Percentiles rank a stretch among this genome's conserved stretches.
These are phyloP conservation scores for Alternaria gansuensis DNA, from an alignment of 2,329 filamentous ascomycete species.

Conservation along the genomic window DNA sequence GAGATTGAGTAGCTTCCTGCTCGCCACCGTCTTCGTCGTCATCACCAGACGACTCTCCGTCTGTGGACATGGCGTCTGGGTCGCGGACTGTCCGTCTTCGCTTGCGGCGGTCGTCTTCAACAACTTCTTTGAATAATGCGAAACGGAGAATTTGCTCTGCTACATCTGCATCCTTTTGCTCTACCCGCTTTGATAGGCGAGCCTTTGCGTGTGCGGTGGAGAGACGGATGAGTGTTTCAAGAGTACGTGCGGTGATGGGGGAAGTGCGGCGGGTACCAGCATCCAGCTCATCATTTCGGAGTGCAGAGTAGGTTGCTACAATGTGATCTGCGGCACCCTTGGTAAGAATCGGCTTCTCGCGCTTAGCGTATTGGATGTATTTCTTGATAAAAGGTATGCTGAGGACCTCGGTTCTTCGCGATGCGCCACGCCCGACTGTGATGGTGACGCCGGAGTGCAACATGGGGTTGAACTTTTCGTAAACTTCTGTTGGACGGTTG, in stretches of 20 bases:
- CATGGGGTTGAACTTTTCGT: slow-evolving; percentile 96
- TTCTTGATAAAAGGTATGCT: slow-evolving; percentile 99
- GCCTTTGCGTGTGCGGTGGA: slow-evolving; percentile 96
- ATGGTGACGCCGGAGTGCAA: slow-evolving; percentile 88
- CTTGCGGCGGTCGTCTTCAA: slow-evolving; percentile 79
- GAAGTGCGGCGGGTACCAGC: slow-evolving; percentile 92
- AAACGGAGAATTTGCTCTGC: slow-evolving; percentile 92
- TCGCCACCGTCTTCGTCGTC: slow-evolving; percentile 68
- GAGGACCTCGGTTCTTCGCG: slow-evolving; percentile 83
- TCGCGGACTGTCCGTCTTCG: slow-evolving; percentile 77
- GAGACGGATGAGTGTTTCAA: slow-evolving; percentile 97
- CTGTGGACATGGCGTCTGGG: slow-evolving; percentile 63
- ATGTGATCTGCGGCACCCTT: slow-evolving; percentile 93
- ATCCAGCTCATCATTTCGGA: slow-evolving; percentile 95
- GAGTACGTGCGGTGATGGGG: slow-evolving; percentile 93
- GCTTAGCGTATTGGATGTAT: slow-evolving; percentile 98
- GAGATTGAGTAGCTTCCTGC: slow-evolving; percentile 38
- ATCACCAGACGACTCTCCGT: slow-evolving; percentile 67
- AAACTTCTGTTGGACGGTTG: slow-evolving; percentile 85
- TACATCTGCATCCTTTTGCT: slow-evolving; percentile 85
- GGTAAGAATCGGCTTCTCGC: slow-evolving; percentile 85
- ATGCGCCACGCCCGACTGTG: slow-evolving; percentile 75
- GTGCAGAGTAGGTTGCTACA: slow-evolving; percentile 85
- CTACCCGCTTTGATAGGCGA: slow-evolving; percentile 84
- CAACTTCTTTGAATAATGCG: slow-evolving; percentile 95